Base-by-base conservation (phyloP, 2,329 filamentous ascomycete genomes). In the Penicillium sp. region DNA sequence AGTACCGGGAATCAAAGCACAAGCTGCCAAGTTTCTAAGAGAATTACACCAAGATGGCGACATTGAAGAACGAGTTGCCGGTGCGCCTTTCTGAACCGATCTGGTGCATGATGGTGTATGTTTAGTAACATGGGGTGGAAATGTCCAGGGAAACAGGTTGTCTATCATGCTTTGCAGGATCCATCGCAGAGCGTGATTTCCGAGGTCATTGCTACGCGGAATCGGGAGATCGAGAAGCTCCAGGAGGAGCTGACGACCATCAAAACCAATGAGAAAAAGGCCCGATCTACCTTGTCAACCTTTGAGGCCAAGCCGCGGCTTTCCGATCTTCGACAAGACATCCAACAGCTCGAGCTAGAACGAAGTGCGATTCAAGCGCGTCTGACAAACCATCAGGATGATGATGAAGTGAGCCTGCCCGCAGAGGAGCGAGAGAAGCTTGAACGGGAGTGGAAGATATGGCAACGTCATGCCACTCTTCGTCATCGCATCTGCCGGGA, bases 11-110 rank as follows among this genome's bases (percentile, higher is more conserved):
- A 81, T 9, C 19, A 9, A 45, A 66, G 83, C 84, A 13, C 78
- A 83, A 44, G 80, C 85, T 24, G 80, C 80, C 27, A 89, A 88
- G 71, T 68, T 84, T 31, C 74, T 89, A 33, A 87, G 85, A 64
- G 85, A 88, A 57, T 75, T 89, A 69, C 81, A 85, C 58, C 84
- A 87, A 62, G 79, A 78, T 43, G 82, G 82, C 11, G 73, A 84
- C 62, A 83, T 89, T 43, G 83, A 84, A 65, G 84, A 82, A 49
- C 82, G 82, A 49, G 73, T 77, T 39, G 78, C 84, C 39, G 83
- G 82, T 83, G 11, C 16, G 33, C 27, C 13, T 11, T 31, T 19
- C 22, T 13, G 4, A 42, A 10, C 19, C 19, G 19, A 24, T 19
- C 7, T 9, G n/a, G 19, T 42, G 22, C 14, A 65, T 60, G 70